Evolutionary conservation across 2,329 filamentous ascomycete genomes (phyloP).

Genomic region (Mycocentrospora acerina): DNA sequence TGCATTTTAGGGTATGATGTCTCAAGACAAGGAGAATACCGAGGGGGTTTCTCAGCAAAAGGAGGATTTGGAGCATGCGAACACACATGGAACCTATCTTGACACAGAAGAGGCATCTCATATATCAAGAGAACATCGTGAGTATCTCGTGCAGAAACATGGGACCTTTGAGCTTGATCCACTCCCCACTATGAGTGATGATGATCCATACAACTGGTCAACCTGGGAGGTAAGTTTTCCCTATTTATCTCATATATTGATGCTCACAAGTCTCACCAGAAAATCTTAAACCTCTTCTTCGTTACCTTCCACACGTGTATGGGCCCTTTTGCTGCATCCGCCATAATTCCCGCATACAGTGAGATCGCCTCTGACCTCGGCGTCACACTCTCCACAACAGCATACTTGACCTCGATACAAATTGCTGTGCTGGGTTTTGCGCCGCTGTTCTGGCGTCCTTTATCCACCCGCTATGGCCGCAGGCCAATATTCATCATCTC

Average conservation of each 20-base stretch:
- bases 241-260: not conserved
- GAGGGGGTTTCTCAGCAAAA: slow-evolving; percentile 9
- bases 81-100: slow-evolving; percentile 32
- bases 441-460: slow-evolving; percentile 59
- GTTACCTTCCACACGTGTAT: slow-evolving; percentile 61
- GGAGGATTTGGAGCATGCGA: slow-evolving; percentile 26
- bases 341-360: slow-evolving; percentile 58
- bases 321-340: slow-evolving; percentile 57
- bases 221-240: slow-evolving; percentile 47
- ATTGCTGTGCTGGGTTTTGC: slow-evolving; percentile 57
- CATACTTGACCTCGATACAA: slow-evolving; percentile 58
- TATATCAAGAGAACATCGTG: slow-evolving; percentile 48
- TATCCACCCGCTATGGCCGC: slow-evolving; percentile 57
- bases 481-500: slow-evolving; percentile 58
- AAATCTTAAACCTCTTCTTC: slow-evolving; percentile 54
- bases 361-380: slow-evolving; percentile 55
- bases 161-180: slow-evolving; percentile 58
- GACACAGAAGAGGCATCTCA: slow-evolving; percentile 28
- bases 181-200: slow-evolving; percentile 51
- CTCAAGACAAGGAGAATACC: slow-evolving; percentile 5
- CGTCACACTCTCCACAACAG: slow-evolving; percentile 51
- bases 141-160: slow-evolving; percentile 56
- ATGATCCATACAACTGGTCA: slow-evolving; percentile 60
- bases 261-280: slow-evolving; percentile 40
- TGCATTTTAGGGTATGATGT: not conserved